Conservation (phyloP, 768 basidiomycete genomes). For the Pholiota molesta region DNA sequence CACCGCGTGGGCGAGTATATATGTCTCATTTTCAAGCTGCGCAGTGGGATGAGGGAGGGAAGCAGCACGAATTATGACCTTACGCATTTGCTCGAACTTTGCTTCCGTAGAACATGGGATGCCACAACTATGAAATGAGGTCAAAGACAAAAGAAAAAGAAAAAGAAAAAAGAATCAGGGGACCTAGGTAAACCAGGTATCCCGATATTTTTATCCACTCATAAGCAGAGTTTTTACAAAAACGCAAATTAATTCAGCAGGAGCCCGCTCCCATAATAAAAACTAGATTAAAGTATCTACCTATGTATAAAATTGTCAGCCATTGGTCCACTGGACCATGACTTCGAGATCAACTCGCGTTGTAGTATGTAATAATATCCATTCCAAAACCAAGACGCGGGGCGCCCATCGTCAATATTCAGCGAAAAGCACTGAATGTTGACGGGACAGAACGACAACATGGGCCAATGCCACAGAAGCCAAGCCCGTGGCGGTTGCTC, state of each 20-base stretch:
- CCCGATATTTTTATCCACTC: too few species aligned
- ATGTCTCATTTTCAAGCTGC: background rate
- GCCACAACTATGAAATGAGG: too few species aligned
- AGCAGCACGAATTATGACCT: too few species aligned
- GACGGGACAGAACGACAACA: background rate
- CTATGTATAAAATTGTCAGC: background rate
- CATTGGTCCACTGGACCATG: background rate
- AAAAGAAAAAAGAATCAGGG: too few species aligned
- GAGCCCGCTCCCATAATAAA: background rate
- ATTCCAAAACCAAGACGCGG: background rate
- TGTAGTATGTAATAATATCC: background rate
- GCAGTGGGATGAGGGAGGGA: background rate
- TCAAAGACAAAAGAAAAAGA: too few species aligned
- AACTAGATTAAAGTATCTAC: background rate
- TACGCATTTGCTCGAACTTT: too few species aligned
- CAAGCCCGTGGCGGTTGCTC: too few species aligned
- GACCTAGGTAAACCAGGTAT: too few species aligned
- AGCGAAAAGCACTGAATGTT: background rate
- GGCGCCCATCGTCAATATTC: background rate
- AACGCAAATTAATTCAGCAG: background rate
- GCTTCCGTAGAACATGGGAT: too few species aligned
- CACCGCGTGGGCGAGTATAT: background rate
- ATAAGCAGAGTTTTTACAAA: too few species aligned
- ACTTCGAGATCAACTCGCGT: background rate
- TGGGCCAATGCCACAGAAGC: background rate